Conservation (phyloP, 352 stramenopile species). For the Pythium dissotocum region DNA sequence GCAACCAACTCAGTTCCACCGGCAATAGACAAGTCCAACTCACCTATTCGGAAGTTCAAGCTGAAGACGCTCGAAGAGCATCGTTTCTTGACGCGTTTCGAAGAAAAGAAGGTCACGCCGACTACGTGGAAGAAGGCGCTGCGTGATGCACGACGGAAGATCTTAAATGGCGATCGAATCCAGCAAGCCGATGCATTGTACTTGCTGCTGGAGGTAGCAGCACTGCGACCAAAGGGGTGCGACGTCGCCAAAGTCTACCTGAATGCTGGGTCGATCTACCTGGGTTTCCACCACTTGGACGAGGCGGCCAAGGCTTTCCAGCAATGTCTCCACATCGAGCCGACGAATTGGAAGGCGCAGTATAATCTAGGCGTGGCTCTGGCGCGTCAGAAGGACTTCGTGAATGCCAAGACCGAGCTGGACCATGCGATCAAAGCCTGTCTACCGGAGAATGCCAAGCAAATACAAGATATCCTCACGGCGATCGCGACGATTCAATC, state of each 20-base stretch:
- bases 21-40: not conserved
- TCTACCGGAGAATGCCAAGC: not conserved
- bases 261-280: constrained; percentile 57
- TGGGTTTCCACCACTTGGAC: constrained; percentile 47
- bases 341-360: constrained; percentile 40
- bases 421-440: constrained; percentile 27
- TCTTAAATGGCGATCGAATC: constrained; percentile 34
- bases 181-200: constrained; percentile 52
- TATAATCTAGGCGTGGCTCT: constrained; percentile 54
- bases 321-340: constrained; percentile 43
- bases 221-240: constrained; percentile 35
- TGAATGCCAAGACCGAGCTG: constrained; percentile 47
- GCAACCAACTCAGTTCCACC: not conserved
- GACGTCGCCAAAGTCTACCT: constrained; percentile 42
- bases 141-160: constrained; percentile 30
- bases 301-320: constrained; percentile 56
- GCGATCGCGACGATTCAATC: constrained; percentile 48
- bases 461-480: constrained; percentile 31
- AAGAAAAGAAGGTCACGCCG: constrained; percentile 43
- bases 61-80: constrained; percentile 63
- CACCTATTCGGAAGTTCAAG: constrained; percentile 20
- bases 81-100: constrained; percentile 50
- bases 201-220: constrained; percentile 57
- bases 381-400: constrained; percentile 48
- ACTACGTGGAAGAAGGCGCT: constrained; percentile 42